Conservation (phyloP, 129 eudicot genomes). For the Ambrosia trifida region DNA sequence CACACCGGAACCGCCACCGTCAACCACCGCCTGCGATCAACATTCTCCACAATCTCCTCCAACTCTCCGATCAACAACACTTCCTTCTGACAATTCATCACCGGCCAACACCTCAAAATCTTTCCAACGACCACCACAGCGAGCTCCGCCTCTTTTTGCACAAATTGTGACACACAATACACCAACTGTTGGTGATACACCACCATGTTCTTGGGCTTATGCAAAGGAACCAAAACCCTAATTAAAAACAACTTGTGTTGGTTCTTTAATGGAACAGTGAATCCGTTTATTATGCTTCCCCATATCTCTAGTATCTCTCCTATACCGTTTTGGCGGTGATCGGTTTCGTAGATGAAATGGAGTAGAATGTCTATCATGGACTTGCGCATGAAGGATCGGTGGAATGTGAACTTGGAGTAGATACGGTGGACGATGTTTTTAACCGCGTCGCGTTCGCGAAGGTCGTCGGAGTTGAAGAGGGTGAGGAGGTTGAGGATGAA, state of each 20-base stretch:
- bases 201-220: slow-evolving; percentile 64
- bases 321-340: slow-evolving; percentile 59
- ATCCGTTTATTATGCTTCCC: slow-evolving; percentile 80
- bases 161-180: slow-evolving; percentile 71
- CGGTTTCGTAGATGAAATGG: slow-evolving; percentile 50
- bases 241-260: slow-evolving; percentile 64
- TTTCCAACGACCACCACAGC: slow-evolving; percentile 49
- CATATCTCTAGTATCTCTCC: slow-evolving; percentile 81
- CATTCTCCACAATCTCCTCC: slow-evolving; percentile 62
- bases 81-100: slow-evolving; percentile 69
- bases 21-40: slow-evolving; percentile 45
- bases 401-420: slow-evolving; percentile 60
- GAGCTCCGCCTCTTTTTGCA: slow-evolving; percentile 67
- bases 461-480: slow-evolving; percentile 65
- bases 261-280: slow-evolving; percentile 63
- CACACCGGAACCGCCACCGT: slow-evolving; percentile 59
- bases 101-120: slow-evolving; percentile 70
- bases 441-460: slow-evolving; percentile 66
- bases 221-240: slow-evolving; percentile 67
- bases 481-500: slow-evolving; percentile 58
- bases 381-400: slow-evolving; percentile 67
- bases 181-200: slow-evolving; percentile 62
- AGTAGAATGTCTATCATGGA: slow-evolving; percentile 62
- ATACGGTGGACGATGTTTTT: slow-evolving; percentile 61
- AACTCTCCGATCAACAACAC: slow-evolving; percentile 64